These are phyloP conservation scores for Musa beccarii DNA, from an alignment of 176 grass and related monocot species.

Conservation along the genomic window DNA sequence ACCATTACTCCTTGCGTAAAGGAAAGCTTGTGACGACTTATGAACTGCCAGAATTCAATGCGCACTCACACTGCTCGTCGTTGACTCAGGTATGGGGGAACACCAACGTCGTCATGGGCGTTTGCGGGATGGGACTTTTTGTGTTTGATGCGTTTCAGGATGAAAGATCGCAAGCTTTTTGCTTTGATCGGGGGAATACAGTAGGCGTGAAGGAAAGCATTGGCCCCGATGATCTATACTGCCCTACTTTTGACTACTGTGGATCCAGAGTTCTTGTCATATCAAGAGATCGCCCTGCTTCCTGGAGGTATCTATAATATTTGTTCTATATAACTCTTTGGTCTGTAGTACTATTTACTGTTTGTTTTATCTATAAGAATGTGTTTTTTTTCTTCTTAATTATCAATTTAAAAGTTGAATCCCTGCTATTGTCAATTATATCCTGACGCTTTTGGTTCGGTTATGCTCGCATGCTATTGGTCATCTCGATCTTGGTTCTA, in stretches of 20 bases:
- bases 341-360: too few relatives aligned
- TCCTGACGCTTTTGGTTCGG: too few relatives aligned
- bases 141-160: slow-evolving; percentile 69
- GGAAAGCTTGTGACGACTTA: slow-evolving; percentile 71
- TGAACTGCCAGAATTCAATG: slow-evolving; percentile 68
- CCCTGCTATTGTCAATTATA: too few relatives aligned
- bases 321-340: too few relatives aligned
- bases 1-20: slow-evolving; percentile 76
- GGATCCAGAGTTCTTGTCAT: slow-evolving; percentile 81
- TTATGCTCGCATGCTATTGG: too few relatives aligned
- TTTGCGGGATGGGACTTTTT: slow-evolving; percentile 73
- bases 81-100: slow-evolving; percentile 93
- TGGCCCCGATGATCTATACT: slow-evolving; percentile 71
- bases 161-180: slow-evolving; percentile 39
- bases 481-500: too few relatives aligned
- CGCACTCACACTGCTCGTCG: slow-evolving; percentile 46
- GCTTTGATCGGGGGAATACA: slow-evolving; percentile 48
- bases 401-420: too few relatives aligned
- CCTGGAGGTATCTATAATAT: slow-evolving; percentile 79
- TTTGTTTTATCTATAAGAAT: too few relatives aligned
- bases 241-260: slow-evolving; percentile 79
- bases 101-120: slow-evolving; percentile 62
- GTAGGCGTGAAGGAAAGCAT: slow-evolving; percentile 56
- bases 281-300: slow-evolving; percentile 72
- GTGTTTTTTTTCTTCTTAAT: too few relatives aligned